Conservation (phyloP, 2,329 filamentous ascomycete genomes). For the Penicillium sp. region DNA sequence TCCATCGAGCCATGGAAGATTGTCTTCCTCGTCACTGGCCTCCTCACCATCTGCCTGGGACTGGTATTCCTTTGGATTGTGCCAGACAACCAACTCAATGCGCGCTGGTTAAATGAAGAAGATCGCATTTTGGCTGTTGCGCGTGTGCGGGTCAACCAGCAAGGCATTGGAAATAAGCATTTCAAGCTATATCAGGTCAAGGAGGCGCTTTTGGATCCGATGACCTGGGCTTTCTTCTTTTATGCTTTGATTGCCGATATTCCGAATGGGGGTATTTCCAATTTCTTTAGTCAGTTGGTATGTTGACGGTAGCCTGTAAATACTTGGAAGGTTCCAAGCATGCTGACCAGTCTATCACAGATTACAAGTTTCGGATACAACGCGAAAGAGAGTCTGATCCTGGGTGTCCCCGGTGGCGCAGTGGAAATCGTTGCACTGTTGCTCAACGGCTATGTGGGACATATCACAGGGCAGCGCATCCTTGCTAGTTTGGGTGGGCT, state of each 20-base stretch:
- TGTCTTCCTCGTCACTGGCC: conserved; percentile 55
- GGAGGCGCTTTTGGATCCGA: conserved; percentile 58
- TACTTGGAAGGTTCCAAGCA: no score
- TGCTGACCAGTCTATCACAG: conserved; percentile 23
- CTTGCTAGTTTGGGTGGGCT: conserved; percentile 56
- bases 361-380: conserved; percentile 67
- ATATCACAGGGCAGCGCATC: conserved; percentile 57
- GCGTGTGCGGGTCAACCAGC: conserved; percentile 70
- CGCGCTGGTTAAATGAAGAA: conserved; percentile 62
- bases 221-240: conserved; percentile 62
- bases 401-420: conserved; percentile 65
- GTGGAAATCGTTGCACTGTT: conserved; percentile 63
- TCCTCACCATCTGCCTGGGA: conserved; percentile 53
- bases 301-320: neutral
- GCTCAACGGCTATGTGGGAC: conserved; percentile 57
- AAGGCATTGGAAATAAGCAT: conserved; percentile 69
- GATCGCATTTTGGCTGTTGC: conserved; percentile 70
- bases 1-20: conserved; percentile 66
- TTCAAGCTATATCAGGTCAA: conserved; percentile 67
- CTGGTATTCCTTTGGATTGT: conserved; percentile 52
- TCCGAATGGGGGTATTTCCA: conserved; percentile 59
- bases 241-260: conserved; percentile 59
- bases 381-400: conserved; percentile 57
- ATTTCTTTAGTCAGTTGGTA: conserved; percentile 61
- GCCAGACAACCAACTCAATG: conserved; percentile 62